Conservation (phyloP, 2,329 filamentous ascomycete species). For the Aspergillus sp. region DNA sequence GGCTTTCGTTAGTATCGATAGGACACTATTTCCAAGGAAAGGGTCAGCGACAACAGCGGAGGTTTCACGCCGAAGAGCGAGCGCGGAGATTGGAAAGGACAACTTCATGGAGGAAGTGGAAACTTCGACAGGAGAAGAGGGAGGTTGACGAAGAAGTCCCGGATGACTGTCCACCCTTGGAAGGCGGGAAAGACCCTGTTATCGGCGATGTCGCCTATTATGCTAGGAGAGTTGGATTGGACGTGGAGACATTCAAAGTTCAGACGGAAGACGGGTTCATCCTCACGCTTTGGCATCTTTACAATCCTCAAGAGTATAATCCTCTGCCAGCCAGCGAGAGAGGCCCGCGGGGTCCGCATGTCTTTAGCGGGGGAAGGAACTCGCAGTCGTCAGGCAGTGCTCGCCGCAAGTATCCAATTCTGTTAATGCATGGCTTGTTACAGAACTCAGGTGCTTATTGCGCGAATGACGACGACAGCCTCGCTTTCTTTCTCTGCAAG, state of each 20-base stretch:
- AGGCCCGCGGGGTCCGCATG: slow-evolving; percentile 56
- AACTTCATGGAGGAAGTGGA: slow-evolving; percentile 64
- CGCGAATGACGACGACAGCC: slow-evolving; percentile 81
- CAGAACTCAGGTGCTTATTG: slow-evolving; percentile 89
- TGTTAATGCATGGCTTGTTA: slow-evolving; percentile 84
- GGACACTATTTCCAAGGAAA: slow-evolving; percentile 58
- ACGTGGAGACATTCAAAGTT: slow-evolving; percentile 78
- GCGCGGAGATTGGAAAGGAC: slow-evolving; percentile 57
- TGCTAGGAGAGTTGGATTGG: slow-evolving; percentile 80
- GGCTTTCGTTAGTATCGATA: slow-evolving; percentile 49
- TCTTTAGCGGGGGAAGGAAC: slow-evolving; percentile 55
- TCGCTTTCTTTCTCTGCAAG: slow-evolving; percentile 91
- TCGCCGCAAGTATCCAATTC: slow-evolving; percentile 65
- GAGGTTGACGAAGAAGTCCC: slow-evolving; percentile 40
- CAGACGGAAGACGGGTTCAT: slow-evolving; percentile 94
- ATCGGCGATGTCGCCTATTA: slow-evolving; percentile 82
- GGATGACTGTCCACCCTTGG: slow-evolving; percentile 67
- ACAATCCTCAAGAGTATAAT: slow-evolving; percentile 73
- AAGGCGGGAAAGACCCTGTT: slow-evolving; percentile 77
- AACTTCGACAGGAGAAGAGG: slow-evolving; percentile 40
- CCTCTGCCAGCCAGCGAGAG: slow-evolving; percentile 49
- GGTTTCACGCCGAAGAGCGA: slow-evolving; percentile 73
- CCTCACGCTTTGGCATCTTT: slow-evolving; percentile 85
- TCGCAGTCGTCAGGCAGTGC: slow-evolving; percentile 23
- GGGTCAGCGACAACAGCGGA: slow-evolving; percentile 61